Base-by-base conservation (phyloP, 2,329 filamentous ascomycete species). In the Epichloe glyceriae region DNA sequence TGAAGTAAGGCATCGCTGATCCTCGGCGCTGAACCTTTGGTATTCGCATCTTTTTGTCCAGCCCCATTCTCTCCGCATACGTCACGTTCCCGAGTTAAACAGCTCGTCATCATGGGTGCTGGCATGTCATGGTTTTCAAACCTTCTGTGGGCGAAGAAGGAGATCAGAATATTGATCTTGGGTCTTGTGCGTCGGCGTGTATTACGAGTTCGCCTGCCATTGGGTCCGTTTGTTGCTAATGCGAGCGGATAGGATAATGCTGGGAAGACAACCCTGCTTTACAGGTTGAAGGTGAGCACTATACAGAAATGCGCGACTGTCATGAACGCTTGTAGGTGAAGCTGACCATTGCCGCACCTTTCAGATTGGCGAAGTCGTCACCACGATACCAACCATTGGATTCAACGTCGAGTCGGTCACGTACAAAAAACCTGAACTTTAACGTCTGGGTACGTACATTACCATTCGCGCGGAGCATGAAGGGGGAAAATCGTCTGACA, bases 381-480 rank as follows among this genome's bases (percentile, higher is more conserved):
- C 93, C 55, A 98, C 93, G 62, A 97, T 97, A 76, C 93, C 93
- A 19, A 98, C 93, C 50, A 97, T 98, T 68, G 93, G 93, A 54
- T 98, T 98, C 77, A 98, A 98, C 68, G 93, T 98, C 61, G 93
- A 98, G 72, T 95, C 89, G 20, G 93, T 98, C 57, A 93, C 89
- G 61, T 98, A 98, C 76, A 91, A 91, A 69, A 69, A 97, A 96
- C 67, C 79, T 98, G 55, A 95, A 96, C 69, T 95, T 98, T 69
- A 97, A 97, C 65, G 93, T 98, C 63, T 98, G 93, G 93, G 85
- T 88, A 83, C 51, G 82, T 64, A 22, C 4, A 34, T 41, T 48
- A 10, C 7, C 19, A 12, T 30, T 10, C 30, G 22, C 42, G 30
- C 15, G n/a, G 11, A 17, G 15, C n/a, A 4, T 7, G 8, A 30